These are phyloP conservation scores for Cyberlindnera euphorbiae DNA, from an alignment of 805 yeast species.

Conservation along the genomic window DNA sequence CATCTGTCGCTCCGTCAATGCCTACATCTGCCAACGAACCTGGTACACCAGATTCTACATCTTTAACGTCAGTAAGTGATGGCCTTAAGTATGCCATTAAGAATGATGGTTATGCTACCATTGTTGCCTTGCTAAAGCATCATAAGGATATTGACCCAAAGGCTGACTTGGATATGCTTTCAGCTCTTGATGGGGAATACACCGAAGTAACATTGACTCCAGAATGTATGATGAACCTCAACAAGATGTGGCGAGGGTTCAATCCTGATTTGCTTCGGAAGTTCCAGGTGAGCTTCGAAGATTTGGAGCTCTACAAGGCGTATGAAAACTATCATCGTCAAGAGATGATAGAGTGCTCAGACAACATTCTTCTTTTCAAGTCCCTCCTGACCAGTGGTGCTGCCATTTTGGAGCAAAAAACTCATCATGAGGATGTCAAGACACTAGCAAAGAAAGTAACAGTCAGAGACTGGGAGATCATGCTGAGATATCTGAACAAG, in stretches of 20 bases:
- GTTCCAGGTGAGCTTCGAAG: constrained; percentile 19
- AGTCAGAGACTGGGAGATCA: constrained; percentile 24
- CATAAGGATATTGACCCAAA: constrained; percentile 18
- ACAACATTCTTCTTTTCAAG: constrained; percentile 25
- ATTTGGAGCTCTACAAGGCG: constrained; percentile 19
- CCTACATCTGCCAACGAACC: background rate
- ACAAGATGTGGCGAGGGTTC: constrained; percentile 18
- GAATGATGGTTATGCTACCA: constrained; percentile 14
- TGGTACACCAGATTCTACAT: no score
- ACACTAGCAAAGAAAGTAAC: constrained; percentile 9
- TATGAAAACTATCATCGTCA: constrained; percentile 18
- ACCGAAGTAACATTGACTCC: constrained; percentile 23
- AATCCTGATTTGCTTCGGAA: constrained; percentile 4
- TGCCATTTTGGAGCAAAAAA: constrained; percentile 14
- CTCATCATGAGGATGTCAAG: constrained; percentile 8
- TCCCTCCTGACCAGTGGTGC: constrained; percentile 22
- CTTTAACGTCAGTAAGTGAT: no score
- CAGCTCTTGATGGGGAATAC: constrained; percentile 18
- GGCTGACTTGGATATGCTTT: constrained; percentile 15
- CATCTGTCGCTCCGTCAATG: no score
- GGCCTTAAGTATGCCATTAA: constrained; percentile 17
- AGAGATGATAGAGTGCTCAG: constrained; percentile 19
- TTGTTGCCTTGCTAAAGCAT: constrained; percentile 14
- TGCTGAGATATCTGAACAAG: constrained; percentile 24
- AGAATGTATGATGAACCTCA: constrained; percentile 19